Conservation (phyloP, 2,329 filamentous ascomycete species). For the Beauveria sp. region DNA sequence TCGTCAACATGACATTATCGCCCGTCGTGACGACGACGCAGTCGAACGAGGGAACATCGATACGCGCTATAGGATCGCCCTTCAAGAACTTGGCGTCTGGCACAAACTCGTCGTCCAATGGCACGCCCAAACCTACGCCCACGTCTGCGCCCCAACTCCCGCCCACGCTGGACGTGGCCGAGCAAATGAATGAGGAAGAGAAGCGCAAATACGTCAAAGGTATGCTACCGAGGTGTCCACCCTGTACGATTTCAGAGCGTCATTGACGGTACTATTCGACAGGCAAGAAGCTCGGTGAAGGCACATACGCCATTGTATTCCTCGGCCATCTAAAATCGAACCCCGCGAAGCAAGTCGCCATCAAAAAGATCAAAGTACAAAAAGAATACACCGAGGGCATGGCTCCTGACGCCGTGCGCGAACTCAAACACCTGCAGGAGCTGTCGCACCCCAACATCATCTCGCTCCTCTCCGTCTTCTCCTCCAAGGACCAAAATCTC, state of each 20-base stretch:
- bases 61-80: constrained; percentile 33
- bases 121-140: constrained; percentile 32
- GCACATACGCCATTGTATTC: constrained; percentile 95
- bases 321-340: constrained; percentile 71
- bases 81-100: constrained; percentile 32
- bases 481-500: constrained; percentile 91
- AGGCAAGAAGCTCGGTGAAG: constrained; percentile 89
- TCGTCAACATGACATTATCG: constrained; percentile 36
- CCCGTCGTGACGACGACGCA: constrained; percentile 36
- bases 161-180: constrained; percentile 53
- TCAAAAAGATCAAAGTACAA: constrained; percentile 87
- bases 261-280: background rate
- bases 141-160: constrained; percentile 24
- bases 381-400: constrained; percentile 86
- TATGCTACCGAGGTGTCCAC: constrained; percentile 22
- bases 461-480: constrained; percentile 84
- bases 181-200: constrained; percentile 73
- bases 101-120: constrained; percentile 33
- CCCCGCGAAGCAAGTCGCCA: constrained; percentile 70
- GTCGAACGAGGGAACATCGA: constrained; percentile 20
- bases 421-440: constrained; percentile 93
- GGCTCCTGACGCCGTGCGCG: constrained; percentile 87
- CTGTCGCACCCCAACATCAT: constrained; percentile 94
- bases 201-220: constrained; percentile 88
- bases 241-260: background rate